phyloP scores from a whole-genome alignment of 345 rosid genomes.

The Hibiscus mutabilis region DNA sequence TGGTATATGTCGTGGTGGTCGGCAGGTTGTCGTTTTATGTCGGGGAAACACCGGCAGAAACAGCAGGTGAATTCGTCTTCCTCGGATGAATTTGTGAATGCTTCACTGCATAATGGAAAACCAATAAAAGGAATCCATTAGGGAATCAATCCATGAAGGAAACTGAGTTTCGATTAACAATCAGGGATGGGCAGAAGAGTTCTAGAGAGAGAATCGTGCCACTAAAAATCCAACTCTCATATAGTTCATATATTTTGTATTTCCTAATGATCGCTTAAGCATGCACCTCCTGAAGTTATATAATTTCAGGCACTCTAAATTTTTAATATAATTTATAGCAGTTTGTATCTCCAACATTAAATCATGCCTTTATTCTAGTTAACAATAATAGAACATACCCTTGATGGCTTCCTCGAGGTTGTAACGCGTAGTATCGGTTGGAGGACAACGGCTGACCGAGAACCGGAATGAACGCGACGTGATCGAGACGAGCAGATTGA shows the following conservation, averaged over 20 bases:
- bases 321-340: too few relatives aligned
- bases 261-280: too few relatives aligned
- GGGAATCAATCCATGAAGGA: not conserved
- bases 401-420: slow-evolving; percentile 17
- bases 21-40: slow-evolving; percentile 18
- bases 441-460: slow-evolving; percentile 23
- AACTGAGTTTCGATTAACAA: not conserved
- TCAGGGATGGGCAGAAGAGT: too few relatives aligned
- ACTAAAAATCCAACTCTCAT: too few relatives aligned
- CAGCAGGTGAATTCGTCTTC: slow-evolving; percentile 26
- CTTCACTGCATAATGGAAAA: slow-evolving; percentile 15
- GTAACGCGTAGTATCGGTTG: slow-evolving; percentile 20
- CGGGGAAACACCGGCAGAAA: slow-evolving; percentile 14
- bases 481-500: not conserved
- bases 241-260: too few relatives aligned
- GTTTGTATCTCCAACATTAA: too few relatives aligned
- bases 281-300: too few relatives aligned
- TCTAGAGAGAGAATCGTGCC: too few relatives aligned
- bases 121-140: not conserved
- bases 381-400: slow-evolving; percentile 12
- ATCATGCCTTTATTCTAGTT: too few relatives aligned
- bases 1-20: slow-evolving; percentile 23
- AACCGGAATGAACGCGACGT: slow-evolving; percentile 30
- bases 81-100: slow-evolving; percentile 24
- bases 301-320: too few relatives aligned